Percentiles rank a stretch among this genome's conserved stretches.
These are phyloP conservation scores for Stachybotrys elegans DNA, from an alignment of 2,329 filamentous ascomycete genomes.

Conservation along the genomic window DNA sequence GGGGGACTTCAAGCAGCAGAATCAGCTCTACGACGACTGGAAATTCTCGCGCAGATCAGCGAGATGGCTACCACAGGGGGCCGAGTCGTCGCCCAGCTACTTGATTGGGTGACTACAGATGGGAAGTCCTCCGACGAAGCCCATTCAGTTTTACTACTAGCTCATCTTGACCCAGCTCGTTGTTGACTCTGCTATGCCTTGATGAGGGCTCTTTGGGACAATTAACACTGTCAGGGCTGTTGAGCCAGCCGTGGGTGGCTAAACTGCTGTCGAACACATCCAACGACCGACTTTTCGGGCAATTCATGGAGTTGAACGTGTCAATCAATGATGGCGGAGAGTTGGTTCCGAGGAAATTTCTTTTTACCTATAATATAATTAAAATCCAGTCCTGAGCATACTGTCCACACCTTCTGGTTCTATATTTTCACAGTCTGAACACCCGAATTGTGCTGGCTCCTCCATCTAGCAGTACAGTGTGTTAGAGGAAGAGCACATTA, in stretches of 20 bases:
- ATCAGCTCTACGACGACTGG: neutral
- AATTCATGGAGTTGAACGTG: too few relatives aligned
- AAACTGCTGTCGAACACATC: neutral
- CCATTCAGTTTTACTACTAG: neutral
- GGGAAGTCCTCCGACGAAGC: neutral
- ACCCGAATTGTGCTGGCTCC: too few relatives aligned
- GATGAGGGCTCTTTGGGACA: neutral
- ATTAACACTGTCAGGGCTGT: neutral
- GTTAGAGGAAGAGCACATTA: too few relatives aligned
- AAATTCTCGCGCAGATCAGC: neutral
- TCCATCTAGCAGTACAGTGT: too few relatives aligned
- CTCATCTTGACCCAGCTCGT: neutral
- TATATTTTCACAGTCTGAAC: too few relatives aligned
- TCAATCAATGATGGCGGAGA: too few relatives aligned
- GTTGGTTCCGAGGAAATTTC: too few relatives aligned
- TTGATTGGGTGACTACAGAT: neutral
- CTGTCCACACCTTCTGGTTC: too few relatives aligned
- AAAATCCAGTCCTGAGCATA: too few relatives aligned
- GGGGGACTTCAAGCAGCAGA: neutral
- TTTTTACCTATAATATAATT: too few relatives aligned
- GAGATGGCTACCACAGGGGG: neutral
- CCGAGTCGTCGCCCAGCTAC: neutral
- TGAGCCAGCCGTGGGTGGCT: neutral
- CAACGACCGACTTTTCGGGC: too few relatives aligned
- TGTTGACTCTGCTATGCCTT: neutral